Base-by-base conservation (phyloP, 805 yeast genomes). In the Saturnispora saitoi region DNA sequence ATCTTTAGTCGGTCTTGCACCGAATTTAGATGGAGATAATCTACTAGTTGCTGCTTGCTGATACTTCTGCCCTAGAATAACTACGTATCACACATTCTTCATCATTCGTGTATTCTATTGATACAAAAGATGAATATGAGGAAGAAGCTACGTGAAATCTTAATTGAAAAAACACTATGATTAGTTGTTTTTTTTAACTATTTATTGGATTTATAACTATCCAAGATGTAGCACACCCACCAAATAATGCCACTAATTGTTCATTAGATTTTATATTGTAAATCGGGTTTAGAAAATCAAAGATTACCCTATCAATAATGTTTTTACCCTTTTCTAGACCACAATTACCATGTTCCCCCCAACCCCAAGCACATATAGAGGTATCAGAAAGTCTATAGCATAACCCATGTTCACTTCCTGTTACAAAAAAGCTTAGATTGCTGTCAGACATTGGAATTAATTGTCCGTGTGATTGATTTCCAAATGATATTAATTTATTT, bases 261-360 rank as follows among this genome's bases (percentile, higher is more conserved):
- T 56, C 59, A 30, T 9, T 32, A 20, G 32, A 11, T 20, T 39
- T 10, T 39, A 15, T 42, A 29, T 17, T 43, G 54, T 70, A 68
- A 3, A 73, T 32, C 8, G 45, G 48, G 48, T 73, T 73, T 19
- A 72, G 54, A 39, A 64, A 58, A 50, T 63, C 65, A 51, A 64
- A 71, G 3, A 71, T 68, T 42, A 67, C 75, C 43, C 45, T 66
- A 32, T 49, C 62, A 42, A 10, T 55, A 43, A 10, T 28, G 45
- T 6, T 50, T 42, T 3, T 54, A 43, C 17, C 43, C 45, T 42
- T 20, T 29, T 34, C 62, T 60, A 48, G 44, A 0, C 96, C 95
- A 66, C 98, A 91, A 61, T 91, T 91, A 0, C 99, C 99, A 64
- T 91, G 99, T 59, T 93, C 98, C 12, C 96, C 97, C 99, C 99